Conservation (phyloP, 495 filamentous ascomycete species). For the Xanthoparmelia taractica region DNA sequence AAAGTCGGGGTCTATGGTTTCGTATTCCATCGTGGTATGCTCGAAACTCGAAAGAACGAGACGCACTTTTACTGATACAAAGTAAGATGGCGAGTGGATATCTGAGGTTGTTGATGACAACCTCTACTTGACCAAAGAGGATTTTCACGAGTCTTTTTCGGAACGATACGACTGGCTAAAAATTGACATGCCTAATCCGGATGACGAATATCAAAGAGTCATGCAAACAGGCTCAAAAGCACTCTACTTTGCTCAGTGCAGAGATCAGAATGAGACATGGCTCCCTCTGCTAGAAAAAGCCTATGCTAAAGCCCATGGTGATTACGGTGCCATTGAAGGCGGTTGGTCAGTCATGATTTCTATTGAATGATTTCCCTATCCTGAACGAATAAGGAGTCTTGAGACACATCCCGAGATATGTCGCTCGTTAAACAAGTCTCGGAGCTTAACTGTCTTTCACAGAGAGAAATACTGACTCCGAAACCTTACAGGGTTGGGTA, state of each 20-base stretch:
- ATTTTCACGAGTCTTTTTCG: conserved; percentile 64
- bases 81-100: conserved; percentile 77
- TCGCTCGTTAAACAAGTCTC: too few relatives aligned
- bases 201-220: conserved; percentile 67
- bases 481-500: too few relatives aligned
- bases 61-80: not conserved
- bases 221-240: conserved; percentile 64
- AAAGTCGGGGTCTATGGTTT: conserved; percentile 86
- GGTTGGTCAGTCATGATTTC: too few relatives aligned
- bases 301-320: conserved; percentile 89
- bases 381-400: too few relatives aligned
- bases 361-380: too few relatives aligned
- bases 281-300: conserved; percentile 88
- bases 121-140: conserved; percentile 69
- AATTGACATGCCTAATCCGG: conserved; percentile 57
- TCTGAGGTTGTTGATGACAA: conserved; percentile 82
- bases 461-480: too few relatives aligned
- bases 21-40: conserved; percentile 71
- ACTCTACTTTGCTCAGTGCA: conserved; percentile 78
- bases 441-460: too few relatives aligned
- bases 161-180: conserved; percentile 65
- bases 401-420: too few relatives aligned
- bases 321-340: conserved; percentile 73
- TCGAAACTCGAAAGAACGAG: not conserved
- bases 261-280: conserved; percentile 85